Percentiles rank a stretch among this genome's conserved stretches.
phyloP scores from a whole-genome alignment of 2,329 filamentous ascomycete genomes.

The Apiospora arundinis region DNA sequence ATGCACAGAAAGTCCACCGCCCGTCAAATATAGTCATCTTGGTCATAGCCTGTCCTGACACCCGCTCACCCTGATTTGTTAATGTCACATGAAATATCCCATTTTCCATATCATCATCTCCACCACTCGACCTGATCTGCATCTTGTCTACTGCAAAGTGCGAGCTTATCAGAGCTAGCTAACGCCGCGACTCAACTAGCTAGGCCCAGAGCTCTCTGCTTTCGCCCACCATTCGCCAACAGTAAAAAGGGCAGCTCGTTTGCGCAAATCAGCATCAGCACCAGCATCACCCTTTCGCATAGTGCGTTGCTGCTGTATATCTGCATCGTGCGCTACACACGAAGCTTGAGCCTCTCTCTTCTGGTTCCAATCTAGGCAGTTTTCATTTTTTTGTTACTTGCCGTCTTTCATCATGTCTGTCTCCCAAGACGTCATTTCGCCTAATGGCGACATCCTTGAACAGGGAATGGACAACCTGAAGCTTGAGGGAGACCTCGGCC shows the following conservation, averaged over 20 bases:
- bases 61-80: constrained; percentile 10
- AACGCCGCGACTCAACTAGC: constrained; percentile 29
- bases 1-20: constrained; percentile 30
- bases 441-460: constrained; percentile 66
- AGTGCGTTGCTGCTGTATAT: constrained; percentile 10
- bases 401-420: constrained; percentile 59
- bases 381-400: constrained; percentile 1
- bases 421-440: constrained; percentile 61
- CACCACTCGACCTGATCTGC: constrained; percentile 15
- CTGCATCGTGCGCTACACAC: constrained; percentile 6
- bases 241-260: constrained; percentile 31
- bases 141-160: constrained; percentile 13
- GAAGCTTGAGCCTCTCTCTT: neutral
- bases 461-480: constrained; percentile 71
- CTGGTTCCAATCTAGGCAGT: constrained; percentile 10
- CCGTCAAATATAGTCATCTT: constrained; percentile 16
- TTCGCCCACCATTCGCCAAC: constrained; percentile 25
- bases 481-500: constrained; percentile 69
- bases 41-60: neutral
- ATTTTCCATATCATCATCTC: constrained; percentile 11
- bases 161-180: constrained; percentile 38
- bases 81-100: constrained; percentile 21
- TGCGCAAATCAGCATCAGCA: constrained; percentile 26
- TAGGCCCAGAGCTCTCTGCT: constrained; percentile 20
- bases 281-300: constrained; percentile 16